Conservation (phyloP, 352 stramenopile genomes). For the Phytophthora capsici region DNA sequence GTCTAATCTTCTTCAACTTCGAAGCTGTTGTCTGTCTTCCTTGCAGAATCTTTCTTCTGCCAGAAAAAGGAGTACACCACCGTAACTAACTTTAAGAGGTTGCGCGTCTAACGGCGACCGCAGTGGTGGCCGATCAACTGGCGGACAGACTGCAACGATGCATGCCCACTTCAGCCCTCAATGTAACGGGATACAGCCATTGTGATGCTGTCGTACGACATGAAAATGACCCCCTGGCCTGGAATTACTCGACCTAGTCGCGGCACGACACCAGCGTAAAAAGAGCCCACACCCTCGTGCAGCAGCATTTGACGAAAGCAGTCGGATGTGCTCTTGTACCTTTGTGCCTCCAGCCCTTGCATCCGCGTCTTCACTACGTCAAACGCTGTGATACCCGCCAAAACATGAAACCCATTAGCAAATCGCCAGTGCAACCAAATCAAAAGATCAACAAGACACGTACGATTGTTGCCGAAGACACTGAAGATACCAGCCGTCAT, state of each 20-base stretch:
- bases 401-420: conserved; percentile 28
- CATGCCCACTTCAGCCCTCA: conserved; percentile 37
- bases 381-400: conserved; percentile 48
- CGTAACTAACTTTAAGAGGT: background rate
- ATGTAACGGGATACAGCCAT: conserved; percentile 59
- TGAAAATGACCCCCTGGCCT: conserved; percentile 98
- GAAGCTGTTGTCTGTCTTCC: background rate
- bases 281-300: conserved; percentile 88
- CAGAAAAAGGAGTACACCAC: no score
- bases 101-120: conserved; percentile 27
- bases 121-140: conserved; percentile 30
- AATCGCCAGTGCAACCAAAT: conserved; percentile 8
- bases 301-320: conserved; percentile 92
- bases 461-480: conserved; percentile 97
- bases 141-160: conserved; percentile 4
- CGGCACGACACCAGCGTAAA: conserved; percentile 94
- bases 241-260: conserved; percentile 94
- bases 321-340: conserved; percentile 88
- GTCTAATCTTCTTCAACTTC: no score
- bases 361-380: conserved; percentile 90
- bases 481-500: conserved; percentile 97
- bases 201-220: conserved; percentile 90
- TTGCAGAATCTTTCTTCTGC: no score
- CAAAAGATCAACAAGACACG: conserved; percentile 41
- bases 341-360: conserved; percentile 73